Evolutionary conservation across 371 early-diverging fungal genomes (phyloP).

Genomic region (Scutellospora calospora): DNA sequence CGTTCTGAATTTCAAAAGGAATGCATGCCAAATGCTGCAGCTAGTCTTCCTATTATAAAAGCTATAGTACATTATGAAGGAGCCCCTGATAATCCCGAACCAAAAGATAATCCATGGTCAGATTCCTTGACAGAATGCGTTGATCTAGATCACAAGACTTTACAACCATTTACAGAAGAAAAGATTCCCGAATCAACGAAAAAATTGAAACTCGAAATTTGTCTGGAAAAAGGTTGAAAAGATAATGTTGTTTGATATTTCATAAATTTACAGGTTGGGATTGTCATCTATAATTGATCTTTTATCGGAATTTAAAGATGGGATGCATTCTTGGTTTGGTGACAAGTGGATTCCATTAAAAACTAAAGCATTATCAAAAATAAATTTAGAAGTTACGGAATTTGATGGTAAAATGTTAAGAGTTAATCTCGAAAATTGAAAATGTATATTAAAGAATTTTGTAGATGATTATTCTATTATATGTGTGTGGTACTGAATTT

Average conservation of each 20-base stretch:
- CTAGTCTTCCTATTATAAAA: conserved; percentile 52
- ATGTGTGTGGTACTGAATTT: too few species aligned
- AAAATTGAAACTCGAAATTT: conserved; percentile 46
- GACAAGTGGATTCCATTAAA: too few species aligned
- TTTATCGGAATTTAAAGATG: conserved; percentile 23
- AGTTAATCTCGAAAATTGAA: too few species aligned
- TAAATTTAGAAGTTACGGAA: too few species aligned
- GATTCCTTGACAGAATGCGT: conserved; percentile 46
- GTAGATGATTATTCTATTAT: too few species aligned
- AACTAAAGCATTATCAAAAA: too few species aligned
- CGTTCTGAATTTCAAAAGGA: conserved; percentile 46
- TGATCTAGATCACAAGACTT: conserved; percentile 49
- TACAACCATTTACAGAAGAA: conserved; percentile 50
- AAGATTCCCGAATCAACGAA: conserved; percentile 51
- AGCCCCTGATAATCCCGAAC: conserved; percentile 47
- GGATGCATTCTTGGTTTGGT: conserved; percentile 23
- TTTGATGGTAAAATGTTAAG: too few species aligned
- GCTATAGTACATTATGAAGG: conserved; percentile 54
- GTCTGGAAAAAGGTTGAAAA: too few species aligned
- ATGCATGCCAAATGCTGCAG: conserved; percentile 46
- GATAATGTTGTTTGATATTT: too few species aligned
- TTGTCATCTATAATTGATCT: conserved; percentile 36
- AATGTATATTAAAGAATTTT: too few species aligned
- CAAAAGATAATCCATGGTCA: conserved; percentile 50
- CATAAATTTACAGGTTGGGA: conserved; percentile 35